Conservation (phyloP, 108 stramenopile genomes). For the Fragilaria crotonensis region DNA sequence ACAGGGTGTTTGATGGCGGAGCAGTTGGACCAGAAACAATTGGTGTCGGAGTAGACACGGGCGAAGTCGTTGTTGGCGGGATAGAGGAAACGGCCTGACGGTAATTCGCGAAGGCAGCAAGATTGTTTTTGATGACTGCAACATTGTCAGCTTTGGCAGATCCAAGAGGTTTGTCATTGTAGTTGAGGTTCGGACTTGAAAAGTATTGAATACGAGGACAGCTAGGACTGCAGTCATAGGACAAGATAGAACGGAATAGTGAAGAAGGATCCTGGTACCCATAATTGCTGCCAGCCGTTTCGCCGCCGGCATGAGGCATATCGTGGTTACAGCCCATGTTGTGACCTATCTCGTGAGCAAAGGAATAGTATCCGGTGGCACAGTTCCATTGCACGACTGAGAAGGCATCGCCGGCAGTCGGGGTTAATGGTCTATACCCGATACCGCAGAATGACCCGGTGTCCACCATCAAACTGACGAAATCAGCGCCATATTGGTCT, state of each 20-base stretch:
- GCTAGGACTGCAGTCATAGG: slow-evolving; percentile 21
- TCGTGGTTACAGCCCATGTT: slow-evolving; percentile 8
- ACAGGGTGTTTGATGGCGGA: neutral
- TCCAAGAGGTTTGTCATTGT: slow-evolving; percentile 9
- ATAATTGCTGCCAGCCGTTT: neutral
- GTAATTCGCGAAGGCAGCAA: slow-evolving; percentile 5
- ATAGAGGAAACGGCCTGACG: neutral
- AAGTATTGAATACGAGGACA: slow-evolving; percentile 19
- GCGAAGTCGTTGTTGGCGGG: neutral
- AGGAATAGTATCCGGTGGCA: slow-evolving; percentile 16
- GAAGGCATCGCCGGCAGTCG: slow-evolving; percentile 2
- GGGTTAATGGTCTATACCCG: slow-evolving; percentile 12
- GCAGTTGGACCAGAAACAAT: slow-evolving; percentile 11
- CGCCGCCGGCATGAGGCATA: neutral
- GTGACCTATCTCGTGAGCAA: slow-evolving; percentile 16
- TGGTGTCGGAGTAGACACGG: slow-evolving; percentile 8
- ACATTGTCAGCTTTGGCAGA: slow-evolving; percentile 1
- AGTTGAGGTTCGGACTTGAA: slow-evolving; percentile 10
- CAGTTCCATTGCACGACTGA: slow-evolving; percentile 4
- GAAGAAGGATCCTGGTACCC: slow-evolving; percentile 20
- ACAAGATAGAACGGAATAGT: slow-evolving; percentile 29
- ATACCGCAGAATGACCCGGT: slow-evolving; percentile 18
- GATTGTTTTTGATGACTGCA: neutral
- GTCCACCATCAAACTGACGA: slow-evolving; percentile 18
- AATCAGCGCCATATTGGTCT: slow-evolving; percentile 25